Evolutionary conservation across 169 alveolate genomes (phyloP).

Genomic region (Plasmodium knowlesi): DNA sequence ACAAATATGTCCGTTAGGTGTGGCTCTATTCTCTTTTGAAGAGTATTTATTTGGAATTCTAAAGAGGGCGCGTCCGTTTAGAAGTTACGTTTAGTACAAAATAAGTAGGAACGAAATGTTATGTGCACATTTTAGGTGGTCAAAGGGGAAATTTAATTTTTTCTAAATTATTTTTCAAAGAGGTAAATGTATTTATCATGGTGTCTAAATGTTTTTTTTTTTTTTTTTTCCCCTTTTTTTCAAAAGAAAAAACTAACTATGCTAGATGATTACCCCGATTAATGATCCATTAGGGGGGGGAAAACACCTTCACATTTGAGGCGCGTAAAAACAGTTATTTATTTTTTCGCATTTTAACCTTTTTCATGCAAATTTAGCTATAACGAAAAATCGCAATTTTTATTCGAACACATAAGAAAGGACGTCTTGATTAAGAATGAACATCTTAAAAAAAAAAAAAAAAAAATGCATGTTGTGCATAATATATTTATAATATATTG

Average conservation of each 20-base stretch:
- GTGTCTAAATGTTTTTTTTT: conserved; percentile 9
- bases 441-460: neutral
- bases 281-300: neutral
- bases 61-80: neutral
- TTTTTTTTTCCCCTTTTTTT: too few species aligned
- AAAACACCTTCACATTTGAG: neutral
- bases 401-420: neutral
- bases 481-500: neutral
- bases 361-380: neutral
- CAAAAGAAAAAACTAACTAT: neutral
- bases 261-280: neutral
- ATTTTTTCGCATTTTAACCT: neutral
- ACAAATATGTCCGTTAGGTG: neutral
- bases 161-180: neutral
- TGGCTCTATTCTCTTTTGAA: neutral
- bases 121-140: neutral
- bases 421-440: neutral
- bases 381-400: neutral
- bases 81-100: neutral
- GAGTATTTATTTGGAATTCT: neutral
- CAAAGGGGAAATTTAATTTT: neutral
- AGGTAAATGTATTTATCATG: neutral
- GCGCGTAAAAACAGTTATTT: neutral
- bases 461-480: neutral
- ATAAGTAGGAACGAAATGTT: neutral